Conservation (phyloP, 2,329 filamentous ascomycete species). For the Talaromyces sp. region DNA sequence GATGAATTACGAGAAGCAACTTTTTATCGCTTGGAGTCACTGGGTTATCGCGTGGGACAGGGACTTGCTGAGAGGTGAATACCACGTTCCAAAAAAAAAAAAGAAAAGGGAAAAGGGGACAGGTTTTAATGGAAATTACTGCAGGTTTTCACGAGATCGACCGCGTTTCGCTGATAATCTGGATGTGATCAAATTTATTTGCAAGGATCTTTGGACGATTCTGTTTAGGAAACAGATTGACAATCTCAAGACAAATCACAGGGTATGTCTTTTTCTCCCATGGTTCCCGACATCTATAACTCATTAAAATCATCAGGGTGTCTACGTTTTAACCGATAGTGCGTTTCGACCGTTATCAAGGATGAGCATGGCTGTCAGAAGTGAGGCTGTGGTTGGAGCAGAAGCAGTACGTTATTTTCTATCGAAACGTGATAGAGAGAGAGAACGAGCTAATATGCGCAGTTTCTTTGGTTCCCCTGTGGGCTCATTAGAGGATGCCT, state of each 20-base stretch:
- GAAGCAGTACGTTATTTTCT: slow-evolving; percentile 58
- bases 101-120: background rate
- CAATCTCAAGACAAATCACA: slow-evolving; percentile 96
- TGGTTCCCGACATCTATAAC: background rate
- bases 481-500: slow-evolving; percentile 89
- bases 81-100: background rate
- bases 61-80: slow-evolving; percentile 82
- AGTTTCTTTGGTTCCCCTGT: slow-evolving; percentile 95
- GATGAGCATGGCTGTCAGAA: slow-evolving; percentile 79
- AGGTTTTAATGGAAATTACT: background rate
- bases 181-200: slow-evolving; percentile 96
- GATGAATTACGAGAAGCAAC: slow-evolving; percentile 82
- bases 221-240: slow-evolving; percentile 97
- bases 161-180: slow-evolving; percentile 88
- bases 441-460: background rate
- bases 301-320: slow-evolving; percentile 55
- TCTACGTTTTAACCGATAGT: slow-evolving; percentile 94
- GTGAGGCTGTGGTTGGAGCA: slow-evolving; percentile 67
- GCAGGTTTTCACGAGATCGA: slow-evolving; percentile 54
- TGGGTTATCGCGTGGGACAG: slow-evolving; percentile 89
- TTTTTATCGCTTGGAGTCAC: slow-evolving; percentile 73
- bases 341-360: slow-evolving; percentile 81
- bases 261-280: slow-evolving; percentile 44
- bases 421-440: background rate
- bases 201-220: slow-evolving; percentile 95